Percentiles rank a stretch among this genome's conserved stretches.
Evolutionary conservation across 2,329 filamentous ascomycete species (phyloP).

Genomic region (Calonectria pauciramosa): DNA sequence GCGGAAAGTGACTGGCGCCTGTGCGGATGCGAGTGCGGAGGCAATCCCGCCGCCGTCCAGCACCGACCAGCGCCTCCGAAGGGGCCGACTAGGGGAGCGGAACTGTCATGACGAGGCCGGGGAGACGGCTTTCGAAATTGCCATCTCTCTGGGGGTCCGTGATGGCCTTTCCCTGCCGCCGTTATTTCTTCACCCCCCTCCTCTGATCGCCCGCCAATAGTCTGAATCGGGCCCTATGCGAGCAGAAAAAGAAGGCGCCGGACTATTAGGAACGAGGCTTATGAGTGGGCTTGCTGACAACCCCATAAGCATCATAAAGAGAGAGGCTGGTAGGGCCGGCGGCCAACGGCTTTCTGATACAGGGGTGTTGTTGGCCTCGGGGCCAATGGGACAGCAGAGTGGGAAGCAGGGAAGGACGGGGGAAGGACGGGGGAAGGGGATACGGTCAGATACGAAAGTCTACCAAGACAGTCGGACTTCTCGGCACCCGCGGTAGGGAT

Average conservation of each 20-base stretch:
- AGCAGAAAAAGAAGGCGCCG: background rate
- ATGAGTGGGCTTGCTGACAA: constrained; percentile 27
- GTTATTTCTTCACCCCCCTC: constrained; percentile 1
- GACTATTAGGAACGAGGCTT: constrained; percentile 15
- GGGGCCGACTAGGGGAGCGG: background rate
- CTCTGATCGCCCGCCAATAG: constrained; percentile 5
- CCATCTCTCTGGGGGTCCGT: background rate
- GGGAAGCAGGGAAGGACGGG: background rate
- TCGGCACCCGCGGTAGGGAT: background rate
- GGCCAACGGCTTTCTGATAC: constrained; percentile 20
- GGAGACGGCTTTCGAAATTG: background rate
- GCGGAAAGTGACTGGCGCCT: background rate
- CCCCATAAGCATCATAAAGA: constrained; percentile 7
- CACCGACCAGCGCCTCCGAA: constrained; percentile 4
- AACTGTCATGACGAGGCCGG: background rate
- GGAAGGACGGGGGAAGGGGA: background rate
- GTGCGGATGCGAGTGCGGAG: constrained; percentile 18
- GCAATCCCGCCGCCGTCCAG: background rate
- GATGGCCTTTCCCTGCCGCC: background rate
- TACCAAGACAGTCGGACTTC: background rate
- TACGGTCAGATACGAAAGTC: background rate
- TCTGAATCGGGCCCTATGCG: constrained; percentile 7
- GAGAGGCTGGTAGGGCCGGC: constrained; percentile 1
- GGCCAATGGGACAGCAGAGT: background rate
- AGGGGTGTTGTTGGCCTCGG: background rate